Base-by-base conservation (phyloP, 1,284 basidiomycete species). In the Agaricales sp. region DNA sequence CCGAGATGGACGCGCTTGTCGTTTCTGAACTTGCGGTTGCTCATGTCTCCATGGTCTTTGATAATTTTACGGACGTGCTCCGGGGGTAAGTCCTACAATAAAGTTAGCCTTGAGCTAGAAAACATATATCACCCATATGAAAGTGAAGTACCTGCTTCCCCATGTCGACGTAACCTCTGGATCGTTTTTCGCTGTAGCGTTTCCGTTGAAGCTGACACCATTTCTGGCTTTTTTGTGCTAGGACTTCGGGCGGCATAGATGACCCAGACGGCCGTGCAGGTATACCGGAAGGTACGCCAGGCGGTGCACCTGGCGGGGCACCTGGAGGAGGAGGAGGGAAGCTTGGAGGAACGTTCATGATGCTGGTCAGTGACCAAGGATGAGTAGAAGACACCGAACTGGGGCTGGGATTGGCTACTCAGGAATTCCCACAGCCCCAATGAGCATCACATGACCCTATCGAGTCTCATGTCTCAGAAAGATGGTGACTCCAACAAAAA, bases 1-100 rank as follows among this genome's bases (percentile, higher is more conserved):
- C 95, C 95, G 25, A 98, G 79, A 66, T 98, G 95, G 44, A 98
- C 96, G 57, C 96, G 91, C 72, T 99, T 99, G 75, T 99, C 96
- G 63, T 95, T 94, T 57, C 96, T 77, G 67, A 97, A 99, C 71
- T 94, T 93, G 64, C 90, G 80, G 63, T 91, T 92, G 68, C 88
- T 92, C 92, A 96, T 94, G 69, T 95, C 92, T 57, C 92, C 92
- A 59, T 95, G 92, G 68, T 96, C 92, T 71, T 96, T 93, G 72
- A 96, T 93, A 59, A 96, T 95, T 82, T 95, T 96, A 52, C 92
- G 83, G 55, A 97, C 85, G 63, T 97, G 94, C 68, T 99, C 96
- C 30, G 91, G 87, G 54, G 87, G 87, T 54, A 91, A 68, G 64
- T 91, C 87, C 87, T 90, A 16, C 18, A n/a, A 35, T 41, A 18